These are phyloP conservation scores for Carallia pectinifolia DNA, from an alignment of 345 rosid species.

Conservation along the genomic window DNA sequence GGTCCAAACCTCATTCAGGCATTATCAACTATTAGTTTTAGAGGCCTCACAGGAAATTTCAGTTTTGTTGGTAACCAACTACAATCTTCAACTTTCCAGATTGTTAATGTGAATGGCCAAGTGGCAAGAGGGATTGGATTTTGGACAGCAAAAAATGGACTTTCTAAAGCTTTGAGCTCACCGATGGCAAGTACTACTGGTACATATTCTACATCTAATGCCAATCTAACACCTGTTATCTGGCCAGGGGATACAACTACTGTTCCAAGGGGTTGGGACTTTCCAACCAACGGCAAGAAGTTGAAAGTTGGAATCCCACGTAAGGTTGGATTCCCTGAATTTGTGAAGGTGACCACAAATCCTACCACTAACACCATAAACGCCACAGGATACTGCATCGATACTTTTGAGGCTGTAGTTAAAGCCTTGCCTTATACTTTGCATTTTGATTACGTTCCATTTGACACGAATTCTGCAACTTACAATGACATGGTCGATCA, in stretches of 20 bases:
- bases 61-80: slow-evolving; percentile 28
- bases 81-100: slow-evolving; percentile 24
- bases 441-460: slow-evolving; percentile 18
- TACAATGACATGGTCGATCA: slow-evolving; percentile 28
- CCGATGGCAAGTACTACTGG: neutral
- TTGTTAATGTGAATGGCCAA: slow-evolving; percentile 34
- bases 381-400: slow-evolving; percentile 30
- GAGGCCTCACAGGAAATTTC: slow-evolving; percentile 39
- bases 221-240: slow-evolving; percentile 7
- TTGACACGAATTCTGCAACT: slow-evolving; percentile 12
- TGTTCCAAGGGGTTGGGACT: slow-evolving; percentile 27
- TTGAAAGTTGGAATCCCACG: slow-evolving; percentile 35
- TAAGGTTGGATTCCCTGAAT: slow-evolving; percentile 32
- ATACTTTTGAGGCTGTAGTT: slow-evolving; percentile 37
- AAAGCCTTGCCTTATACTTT: slow-evolving; percentile 16
- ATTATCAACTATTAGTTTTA: slow-evolving; percentile 22
- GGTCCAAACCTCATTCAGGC: slow-evolving; percentile 24
- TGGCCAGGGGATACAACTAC: slow-evolving; percentile 25
- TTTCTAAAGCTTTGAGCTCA: neutral
- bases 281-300: slow-evolving; percentile 23
- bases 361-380: neutral
- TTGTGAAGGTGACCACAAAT: slow-evolving; percentile 22
- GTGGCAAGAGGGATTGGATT: slow-evolving; percentile 31
- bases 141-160: slow-evolving; percentile 30
- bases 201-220: neutral